phyloP scores from a whole-genome alignment of 2,329 filamentous ascomycete species.

The Xenosphaeropsis pyriputrescens region DNA sequence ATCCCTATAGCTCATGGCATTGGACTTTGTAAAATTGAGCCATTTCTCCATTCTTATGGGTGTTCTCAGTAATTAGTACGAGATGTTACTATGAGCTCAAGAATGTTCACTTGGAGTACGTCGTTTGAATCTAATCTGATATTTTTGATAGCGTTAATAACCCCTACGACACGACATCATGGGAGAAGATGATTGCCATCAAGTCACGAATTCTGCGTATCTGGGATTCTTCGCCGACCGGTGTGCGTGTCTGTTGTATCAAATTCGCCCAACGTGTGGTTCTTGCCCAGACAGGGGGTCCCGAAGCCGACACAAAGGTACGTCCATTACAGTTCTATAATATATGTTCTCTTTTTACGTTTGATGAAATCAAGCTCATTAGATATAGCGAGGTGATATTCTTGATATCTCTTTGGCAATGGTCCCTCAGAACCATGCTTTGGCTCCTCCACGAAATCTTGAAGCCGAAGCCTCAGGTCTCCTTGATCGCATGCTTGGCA shows the following conservation, averaged over 20 bases:
- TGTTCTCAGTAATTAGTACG: no score
- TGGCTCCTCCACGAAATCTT: slow-evolving; percentile 65
- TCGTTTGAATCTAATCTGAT: neutral
- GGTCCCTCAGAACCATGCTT: slow-evolving; percentile 67
- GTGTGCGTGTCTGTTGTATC: slow-evolving; percentile 84
- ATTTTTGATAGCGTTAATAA: slow-evolving; percentile 58
- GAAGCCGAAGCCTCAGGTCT: slow-evolving; percentile 89
- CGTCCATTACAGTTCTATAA: slow-evolving; percentile 16
- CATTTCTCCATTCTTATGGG: no score
- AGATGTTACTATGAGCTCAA: neutral
- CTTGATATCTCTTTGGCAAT: slow-evolving; percentile 79
- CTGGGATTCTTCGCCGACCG: slow-evolving; percentile 67
- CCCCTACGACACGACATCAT: slow-evolving; percentile 64
- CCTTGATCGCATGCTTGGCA: slow-evolving; percentile 71
- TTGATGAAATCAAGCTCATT: slow-evolving; percentile 2
- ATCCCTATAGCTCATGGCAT: neutral
- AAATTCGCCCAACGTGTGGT: slow-evolving; percentile 95
- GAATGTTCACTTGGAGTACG: neutral
- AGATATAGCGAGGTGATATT: slow-evolving; percentile 48
- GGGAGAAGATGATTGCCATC: slow-evolving; percentile 79
- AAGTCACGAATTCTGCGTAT: slow-evolving; percentile 79
- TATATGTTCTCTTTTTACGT: slow-evolving; percentile 1
- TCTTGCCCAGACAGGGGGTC: slow-evolving; percentile 76
- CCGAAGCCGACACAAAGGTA: slow-evolving; percentile 72
- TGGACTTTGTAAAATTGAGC: no score